A percentile compares a stretch with the other conserved stretches of the same genome.
Evolutionary conservation across 768 basidiomycete genomes (phyloP).

Genomic region (Tubosaeta sp.): DNA sequence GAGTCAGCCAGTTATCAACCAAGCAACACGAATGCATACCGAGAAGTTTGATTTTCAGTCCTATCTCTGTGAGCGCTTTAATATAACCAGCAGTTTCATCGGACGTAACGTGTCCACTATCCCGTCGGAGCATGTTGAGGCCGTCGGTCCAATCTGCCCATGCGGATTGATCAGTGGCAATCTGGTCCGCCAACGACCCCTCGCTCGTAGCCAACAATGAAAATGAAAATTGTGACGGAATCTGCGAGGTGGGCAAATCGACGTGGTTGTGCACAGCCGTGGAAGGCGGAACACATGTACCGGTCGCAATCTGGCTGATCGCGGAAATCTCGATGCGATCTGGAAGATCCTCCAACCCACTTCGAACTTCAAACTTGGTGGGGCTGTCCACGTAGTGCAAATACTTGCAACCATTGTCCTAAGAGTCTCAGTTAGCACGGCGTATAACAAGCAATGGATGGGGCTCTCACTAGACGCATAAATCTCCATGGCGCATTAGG

Average conservation of each 20-base stretch:
- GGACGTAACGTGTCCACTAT: slow-evolving; percentile 79
- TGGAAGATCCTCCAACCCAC: slow-evolving; percentile 81
- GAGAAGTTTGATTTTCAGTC: slow-evolving; percentile 84
- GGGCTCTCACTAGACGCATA: slow-evolving; percentile 64
- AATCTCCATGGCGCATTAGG: slow-evolving; percentile 78
- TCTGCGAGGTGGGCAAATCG: slow-evolving; percentile 54
- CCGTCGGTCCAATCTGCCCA: slow-evolving; percentile 97
- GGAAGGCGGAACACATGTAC: slow-evolving; percentile 66
- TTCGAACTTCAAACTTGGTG: slow-evolving; percentile 72
- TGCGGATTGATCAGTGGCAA: slow-evolving; percentile 69
- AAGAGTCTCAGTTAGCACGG: slow-evolving; percentile 5
- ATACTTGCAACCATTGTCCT: slow-evolving; percentile 78
- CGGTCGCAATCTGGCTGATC: slow-evolving; percentile 76
- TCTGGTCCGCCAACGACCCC: slow-evolving; percentile 70
- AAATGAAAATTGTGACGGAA: slow-evolving; percentile 69
- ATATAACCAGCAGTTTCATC: slow-evolving; percentile 85
- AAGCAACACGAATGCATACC: slow-evolving; percentile 42
- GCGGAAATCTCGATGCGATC: slow-evolving; percentile 78
- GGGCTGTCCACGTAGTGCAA: slow-evolving; percentile 84
- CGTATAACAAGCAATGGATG: not conserved
- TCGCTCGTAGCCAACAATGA: slow-evolving; percentile 68
- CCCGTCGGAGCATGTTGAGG: slow-evolving; percentile 78
- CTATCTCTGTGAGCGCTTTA: slow-evolving; percentile 84
- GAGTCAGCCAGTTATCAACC: not conserved
- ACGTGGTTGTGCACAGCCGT: slow-evolving; percentile 58